These are phyloP conservation scores for Beta macrorhiza DNA, from an alignment of 179 eudicot species.

Conservation along the genomic window DNA sequence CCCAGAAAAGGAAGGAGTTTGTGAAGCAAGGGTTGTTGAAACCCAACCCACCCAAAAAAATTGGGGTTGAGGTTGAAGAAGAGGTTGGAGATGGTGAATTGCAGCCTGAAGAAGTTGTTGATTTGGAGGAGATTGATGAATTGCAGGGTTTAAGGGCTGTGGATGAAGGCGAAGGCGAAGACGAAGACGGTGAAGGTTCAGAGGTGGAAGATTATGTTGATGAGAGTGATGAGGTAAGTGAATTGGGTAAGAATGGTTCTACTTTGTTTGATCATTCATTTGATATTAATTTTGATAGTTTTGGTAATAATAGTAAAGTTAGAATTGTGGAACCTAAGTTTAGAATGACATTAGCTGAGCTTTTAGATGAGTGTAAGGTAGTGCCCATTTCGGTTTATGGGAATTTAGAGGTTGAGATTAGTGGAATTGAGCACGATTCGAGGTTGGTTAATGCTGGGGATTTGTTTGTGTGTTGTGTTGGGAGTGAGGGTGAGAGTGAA, in stretches of 20 bases:
- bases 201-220: not conserved
- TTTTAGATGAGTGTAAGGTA: slow-evolving; percentile 86
- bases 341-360: slow-evolving; percentile 85
- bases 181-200: not conserved
- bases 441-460: slow-evolving; percentile 78
- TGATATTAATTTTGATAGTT: slow-evolving; percentile 66
- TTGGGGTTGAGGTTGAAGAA: not conserved
- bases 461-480: slow-evolving; percentile 92
- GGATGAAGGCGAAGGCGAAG: slow-evolving; percentile 20
- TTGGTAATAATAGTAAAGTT: slow-evolving; percentile 47
- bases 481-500: slow-evolving; percentile 42
- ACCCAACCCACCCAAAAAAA: slow-evolving; percentile 53
- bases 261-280: slow-evolving; percentile 38
- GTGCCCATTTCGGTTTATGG: slow-evolving; percentile 89
- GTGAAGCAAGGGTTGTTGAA: slow-evolving; percentile 69
- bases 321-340: slow-evolving; percentile 83
- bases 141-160: slow-evolving; percentile 50
- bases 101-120: slow-evolving; percentile 69
- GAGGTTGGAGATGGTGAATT: slow-evolving; percentile 42
- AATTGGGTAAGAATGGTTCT: slow-evolving; percentile 31
- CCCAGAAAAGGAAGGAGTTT: slow-evolving; percentile 66
- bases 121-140: slow-evolving; percentile 79
- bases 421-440: slow-evolving; percentile 90
- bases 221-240: slow-evolving; percentile 47
- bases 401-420: slow-evolving; percentile 73